phyloP scores from a whole-genome alignment of 2,329 filamentous ascomycete species.

The Cladophialophora immunda region DNA sequence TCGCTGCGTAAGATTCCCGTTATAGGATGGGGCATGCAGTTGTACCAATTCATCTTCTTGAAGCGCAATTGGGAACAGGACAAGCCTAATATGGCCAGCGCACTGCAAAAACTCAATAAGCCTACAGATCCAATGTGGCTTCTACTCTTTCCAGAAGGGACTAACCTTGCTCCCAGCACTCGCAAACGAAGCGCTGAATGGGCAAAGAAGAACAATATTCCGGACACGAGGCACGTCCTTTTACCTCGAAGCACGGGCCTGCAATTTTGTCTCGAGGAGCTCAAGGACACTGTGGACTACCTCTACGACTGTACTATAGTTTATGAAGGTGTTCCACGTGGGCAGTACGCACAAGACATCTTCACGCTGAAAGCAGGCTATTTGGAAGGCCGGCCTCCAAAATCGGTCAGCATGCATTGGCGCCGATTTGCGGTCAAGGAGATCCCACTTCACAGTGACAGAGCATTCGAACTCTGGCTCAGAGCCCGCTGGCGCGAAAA shows the following conservation, averaged over 20 bases:
- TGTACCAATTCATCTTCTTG: constrained; percentile 91
- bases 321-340: constrained; percentile 51
- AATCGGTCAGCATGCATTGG: constrained; percentile 92
- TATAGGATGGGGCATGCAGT: constrained; percentile 81
- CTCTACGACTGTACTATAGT: constrained; percentile 71
- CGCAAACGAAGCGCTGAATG: constrained; percentile 75
- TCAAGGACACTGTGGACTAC: constrained; percentile 78
- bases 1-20: constrained; percentile 83
- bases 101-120: constrained; percentile 74
- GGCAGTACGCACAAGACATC: constrained; percentile 79
- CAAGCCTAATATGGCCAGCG: constrained; percentile 76
- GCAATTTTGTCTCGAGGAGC: constrained; percentile 79
- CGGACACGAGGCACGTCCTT: constrained; percentile 77
- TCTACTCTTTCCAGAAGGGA: constrained; percentile 86
- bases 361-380: constrained; percentile 82
- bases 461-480: constrained; percentile 79
- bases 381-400: constrained; percentile 81
- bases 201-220: constrained; percentile 77
- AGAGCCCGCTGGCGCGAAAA: constrained; percentile 85
- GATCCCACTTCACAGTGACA: constrained; percentile 74
- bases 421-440: constrained; percentile 76
- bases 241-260: constrained; percentile 82
- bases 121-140: constrained; percentile 82
- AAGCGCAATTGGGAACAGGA: constrained; percentile 88
- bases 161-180: constrained; percentile 77